These are phyloP conservation scores for Marasmius oreades DNA, from an alignment of 1,284 basidiomycete species.

Conservation along the genomic window DNA sequence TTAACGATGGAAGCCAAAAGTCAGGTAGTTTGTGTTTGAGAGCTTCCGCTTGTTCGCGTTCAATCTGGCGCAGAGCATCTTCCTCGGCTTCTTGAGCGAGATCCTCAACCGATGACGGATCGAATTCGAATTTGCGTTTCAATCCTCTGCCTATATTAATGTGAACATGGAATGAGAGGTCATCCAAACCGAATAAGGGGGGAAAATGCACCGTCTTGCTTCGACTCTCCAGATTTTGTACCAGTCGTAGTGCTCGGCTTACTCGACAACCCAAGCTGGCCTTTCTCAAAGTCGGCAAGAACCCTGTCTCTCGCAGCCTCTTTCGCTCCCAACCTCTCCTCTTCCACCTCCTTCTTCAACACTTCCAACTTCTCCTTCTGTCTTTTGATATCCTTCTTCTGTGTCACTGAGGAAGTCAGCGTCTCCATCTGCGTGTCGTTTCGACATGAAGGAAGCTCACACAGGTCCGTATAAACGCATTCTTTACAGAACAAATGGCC, in stretches of 20 bases:
- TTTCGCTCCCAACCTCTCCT: slow-evolving; percentile 61
- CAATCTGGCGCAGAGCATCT: slow-evolving; percentile 75
- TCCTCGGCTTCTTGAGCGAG: slow-evolving; percentile 81
- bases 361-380: slow-evolving; percentile 76
- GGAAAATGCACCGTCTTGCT: slow-evolving; percentile 33
- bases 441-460: slow-evolving; percentile 37
- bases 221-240: slow-evolving; percentile 7
- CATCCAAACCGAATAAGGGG: not conserved
- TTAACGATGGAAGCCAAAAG: slow-evolving; percentile 90
- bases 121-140: slow-evolving; percentile 79
- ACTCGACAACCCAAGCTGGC: slow-evolving; percentile 65
- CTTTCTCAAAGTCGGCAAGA: slow-evolving; percentile 80
- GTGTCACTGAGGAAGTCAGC: slow-evolving; percentile 52
- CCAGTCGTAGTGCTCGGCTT: slow-evolving; percentile 32
- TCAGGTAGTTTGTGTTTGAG: slow-evolving; percentile 87
- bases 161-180: not conserved
- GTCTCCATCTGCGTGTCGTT: slow-evolving; percentile 5
- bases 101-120: slow-evolving; percentile 64
- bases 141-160: slow-evolving; percentile 45
- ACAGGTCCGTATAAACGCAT: slow-evolving; percentile 74
- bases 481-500: slow-evolving; percentile 93
- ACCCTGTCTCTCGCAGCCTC: slow-evolving; percentile 82
- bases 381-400: slow-evolving; percentile 86
- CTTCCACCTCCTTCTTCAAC: slow-evolving; percentile 73
- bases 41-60: slow-evolving; percentile 81